These are phyloP conservation scores for Xerophyta viscosa DNA, from an alignment of 106 monocot genomes.

Conservation along the genomic window DNA sequence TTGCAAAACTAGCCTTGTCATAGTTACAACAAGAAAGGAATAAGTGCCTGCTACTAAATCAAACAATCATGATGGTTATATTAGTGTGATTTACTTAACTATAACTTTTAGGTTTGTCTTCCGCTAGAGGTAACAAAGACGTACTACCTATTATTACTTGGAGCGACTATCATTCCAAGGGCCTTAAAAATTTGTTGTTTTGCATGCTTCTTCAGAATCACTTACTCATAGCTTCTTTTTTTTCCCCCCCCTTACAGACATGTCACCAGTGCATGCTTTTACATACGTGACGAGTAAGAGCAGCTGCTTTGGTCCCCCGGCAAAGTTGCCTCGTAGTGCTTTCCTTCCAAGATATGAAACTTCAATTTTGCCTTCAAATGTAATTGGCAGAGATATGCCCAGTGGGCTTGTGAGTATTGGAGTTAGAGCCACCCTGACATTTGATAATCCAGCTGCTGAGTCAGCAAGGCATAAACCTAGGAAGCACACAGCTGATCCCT, in stretches of 20 bases:
- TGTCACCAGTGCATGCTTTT: constrained; percentile 45
- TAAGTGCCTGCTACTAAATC: too few relatives aligned
- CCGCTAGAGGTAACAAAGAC: too few relatives aligned
- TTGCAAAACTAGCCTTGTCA: too few relatives aligned
- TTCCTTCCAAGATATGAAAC: constrained; percentile 43
- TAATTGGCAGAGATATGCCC: constrained; percentile 10
- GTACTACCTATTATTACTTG: too few relatives aligned
- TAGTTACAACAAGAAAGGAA: too few relatives aligned
- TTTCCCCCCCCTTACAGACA: constrained; percentile 15
- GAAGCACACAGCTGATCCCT: constrained; percentile 75
- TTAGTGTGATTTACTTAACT: too few relatives aligned
- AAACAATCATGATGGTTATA: too few relatives aligned
- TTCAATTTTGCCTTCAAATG: constrained; percentile 1
- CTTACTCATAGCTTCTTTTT: not conserved
- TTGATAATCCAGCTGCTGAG: constrained; percentile 39
- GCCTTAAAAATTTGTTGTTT: too few relatives aligned
- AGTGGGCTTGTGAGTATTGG: constrained; percentile 2
- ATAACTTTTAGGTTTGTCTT: too few relatives aligned
- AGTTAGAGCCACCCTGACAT: constrained; percentile 44
- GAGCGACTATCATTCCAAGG: too few relatives aligned
- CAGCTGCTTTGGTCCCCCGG: constrained; percentile 6
- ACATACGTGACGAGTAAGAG: constrained; percentile 27
- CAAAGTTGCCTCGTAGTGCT: constrained; percentile 22
- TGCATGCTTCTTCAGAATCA: too few relatives aligned
- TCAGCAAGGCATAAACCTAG: constrained; percentile 33